Evolutionary conservation across 148 eudicot species (phyloP).

Genomic region (Persicaria tinctoria): DNA sequence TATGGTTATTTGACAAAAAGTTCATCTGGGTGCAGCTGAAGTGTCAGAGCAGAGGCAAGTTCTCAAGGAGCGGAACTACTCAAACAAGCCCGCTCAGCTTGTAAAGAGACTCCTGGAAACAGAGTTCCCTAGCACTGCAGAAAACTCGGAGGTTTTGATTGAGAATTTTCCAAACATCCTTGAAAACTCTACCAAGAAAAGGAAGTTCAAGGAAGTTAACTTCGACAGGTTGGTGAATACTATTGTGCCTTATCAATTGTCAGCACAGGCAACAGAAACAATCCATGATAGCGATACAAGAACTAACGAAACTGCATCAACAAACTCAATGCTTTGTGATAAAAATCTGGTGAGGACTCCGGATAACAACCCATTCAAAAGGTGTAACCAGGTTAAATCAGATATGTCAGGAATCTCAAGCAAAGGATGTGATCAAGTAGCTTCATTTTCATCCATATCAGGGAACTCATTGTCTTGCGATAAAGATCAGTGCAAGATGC

Average conservation of each 20-base stretch:
- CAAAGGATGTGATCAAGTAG: neutral
- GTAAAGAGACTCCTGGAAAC: conserved; percentile 22
- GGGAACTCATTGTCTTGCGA: neutral
- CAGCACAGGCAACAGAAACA: too few relatives aligned
- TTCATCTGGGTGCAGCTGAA: conserved; percentile 13
- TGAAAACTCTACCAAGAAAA: conserved; percentile 4
- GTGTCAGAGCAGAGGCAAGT: conserved; percentile 19
- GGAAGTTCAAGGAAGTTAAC: neutral
- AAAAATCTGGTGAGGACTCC: conserved; percentile 21
- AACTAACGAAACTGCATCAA: neutral
- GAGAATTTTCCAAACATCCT: conserved; percentile 10
- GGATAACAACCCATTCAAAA: conserved; percentile 8
- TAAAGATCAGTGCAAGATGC: neutral
- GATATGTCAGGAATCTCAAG: neutral
- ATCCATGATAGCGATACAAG: neutral
- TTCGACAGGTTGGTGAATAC: neutral
- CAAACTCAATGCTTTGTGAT: neutral
- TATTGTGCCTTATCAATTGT: neutral
- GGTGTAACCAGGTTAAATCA: neutral
- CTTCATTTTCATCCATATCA: neutral
- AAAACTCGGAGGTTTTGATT: conserved; percentile 16
- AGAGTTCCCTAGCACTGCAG: conserved; percentile 10
- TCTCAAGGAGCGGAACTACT: conserved; percentile 28
- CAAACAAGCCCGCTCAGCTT: conserved; percentile 35
- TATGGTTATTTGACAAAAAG: neutral